These are phyloP conservation scores for Pythium phragmiticola DNA, from an alignment of 352 stramenopile genomes.

Conservation along the genomic window DNA sequence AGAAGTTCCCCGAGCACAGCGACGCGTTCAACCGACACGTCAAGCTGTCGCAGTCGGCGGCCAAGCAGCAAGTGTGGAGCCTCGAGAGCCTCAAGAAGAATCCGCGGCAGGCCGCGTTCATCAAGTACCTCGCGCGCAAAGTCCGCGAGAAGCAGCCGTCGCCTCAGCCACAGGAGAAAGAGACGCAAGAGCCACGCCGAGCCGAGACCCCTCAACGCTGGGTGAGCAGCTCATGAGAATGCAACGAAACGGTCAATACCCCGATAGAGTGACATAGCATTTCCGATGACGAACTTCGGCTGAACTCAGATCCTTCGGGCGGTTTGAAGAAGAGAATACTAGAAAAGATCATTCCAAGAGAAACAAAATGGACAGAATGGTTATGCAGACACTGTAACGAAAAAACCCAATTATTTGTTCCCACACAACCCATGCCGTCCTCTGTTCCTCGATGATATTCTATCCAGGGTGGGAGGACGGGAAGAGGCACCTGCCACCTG, in stretches of 20 bases:
- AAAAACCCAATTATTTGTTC: no score
- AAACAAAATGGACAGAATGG: no score
- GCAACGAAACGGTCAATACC: background rate
- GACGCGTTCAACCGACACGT: constrained; percentile 72
- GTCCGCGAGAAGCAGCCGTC: constrained; percentile 45
- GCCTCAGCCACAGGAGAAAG: background rate
- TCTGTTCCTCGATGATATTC: background rate
- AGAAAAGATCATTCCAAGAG: no score
- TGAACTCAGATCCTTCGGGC: no score
- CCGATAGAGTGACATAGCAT: background rate
- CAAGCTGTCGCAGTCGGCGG: constrained; percentile 60
- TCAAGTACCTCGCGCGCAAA: constrained; percentile 58
- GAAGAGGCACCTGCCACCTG: background rate
- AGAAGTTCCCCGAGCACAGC: constrained; percentile 65
- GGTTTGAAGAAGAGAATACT: no score
- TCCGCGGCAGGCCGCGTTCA: constrained; percentile 65
- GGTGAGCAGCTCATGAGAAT: background rate
- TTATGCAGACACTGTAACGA: no score
- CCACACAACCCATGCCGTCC: no score
- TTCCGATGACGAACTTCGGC: background rate
- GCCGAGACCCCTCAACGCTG: background rate
- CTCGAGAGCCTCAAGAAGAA: constrained; percentile 52
- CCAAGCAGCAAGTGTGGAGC: constrained; percentile 48
- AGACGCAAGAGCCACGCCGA: background rate
- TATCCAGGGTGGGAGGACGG: background rate